These are phyloP conservation scores for Aureobasidium zeae DNA, from an alignment of 2,329 filamentous ascomycete genomes.

Conservation along the genomic window DNA sequence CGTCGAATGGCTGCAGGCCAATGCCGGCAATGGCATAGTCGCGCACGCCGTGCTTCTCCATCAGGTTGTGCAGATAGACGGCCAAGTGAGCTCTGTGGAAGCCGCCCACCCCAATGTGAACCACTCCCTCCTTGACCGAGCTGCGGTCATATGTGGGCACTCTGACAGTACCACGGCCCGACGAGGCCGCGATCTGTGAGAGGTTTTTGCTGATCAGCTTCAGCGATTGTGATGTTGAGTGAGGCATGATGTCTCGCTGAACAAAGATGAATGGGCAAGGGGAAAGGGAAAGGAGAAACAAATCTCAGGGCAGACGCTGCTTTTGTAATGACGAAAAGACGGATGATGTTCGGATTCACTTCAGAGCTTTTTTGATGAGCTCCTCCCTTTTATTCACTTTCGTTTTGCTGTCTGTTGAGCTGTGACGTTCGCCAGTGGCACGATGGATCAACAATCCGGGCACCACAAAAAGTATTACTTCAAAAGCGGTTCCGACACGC, in stretches of 20 bases:
- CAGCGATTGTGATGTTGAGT: constrained; percentile 27
- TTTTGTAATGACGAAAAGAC: too few species aligned
- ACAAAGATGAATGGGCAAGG: constrained; percentile 9
- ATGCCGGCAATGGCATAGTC: constrained; percentile 47
- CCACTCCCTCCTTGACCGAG: constrained; percentile 44
- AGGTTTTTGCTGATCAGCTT: constrained; percentile 36
- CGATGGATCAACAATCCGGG: too few species aligned
- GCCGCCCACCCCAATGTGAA: constrained; percentile 47
- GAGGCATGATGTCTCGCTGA: constrained; percentile 16
- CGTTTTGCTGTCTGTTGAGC: too few species aligned
- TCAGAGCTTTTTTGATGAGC: too few species aligned
- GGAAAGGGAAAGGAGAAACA: too few species aligned
- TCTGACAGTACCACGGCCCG: constrained; percentile 22
- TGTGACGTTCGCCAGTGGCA: too few species aligned
- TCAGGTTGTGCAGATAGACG: constrained; percentile 43
- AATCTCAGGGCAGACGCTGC: too few species aligned
- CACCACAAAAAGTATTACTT: too few species aligned
- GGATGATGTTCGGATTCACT: too few species aligned
- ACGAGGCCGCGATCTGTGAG: constrained; percentile 27
- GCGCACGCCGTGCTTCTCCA: constrained; percentile 37
- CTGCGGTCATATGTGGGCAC: constrained; percentile 38
- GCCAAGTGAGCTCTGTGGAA: constrained; percentile 48
- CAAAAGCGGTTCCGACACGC: too few species aligned
- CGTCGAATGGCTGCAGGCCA: constrained; percentile 43
- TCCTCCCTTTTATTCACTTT: too few species aligned